Evolutionary conservation across 2,329 filamentous ascomycete genomes (phyloP), one percentile per base, ranked within the genome.

Genomic region (Aureobasidium uvarum): DNA sequence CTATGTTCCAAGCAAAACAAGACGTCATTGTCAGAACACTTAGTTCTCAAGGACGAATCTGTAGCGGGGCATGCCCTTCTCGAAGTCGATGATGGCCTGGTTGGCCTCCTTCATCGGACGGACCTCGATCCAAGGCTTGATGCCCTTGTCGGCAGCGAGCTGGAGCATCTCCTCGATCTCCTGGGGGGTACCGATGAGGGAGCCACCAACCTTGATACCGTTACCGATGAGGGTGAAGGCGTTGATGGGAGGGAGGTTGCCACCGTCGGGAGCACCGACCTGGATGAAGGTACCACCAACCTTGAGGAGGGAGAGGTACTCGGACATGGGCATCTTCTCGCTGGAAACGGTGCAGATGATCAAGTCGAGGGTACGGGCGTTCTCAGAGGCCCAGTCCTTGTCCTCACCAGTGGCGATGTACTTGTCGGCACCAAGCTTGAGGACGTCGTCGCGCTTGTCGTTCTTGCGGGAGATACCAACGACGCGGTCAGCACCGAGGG

Each of bases 401-500:
- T 87, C 78, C 33, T 85, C 76, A 76, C 81, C 77, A 2, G 83
- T 86, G 2, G 83, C 82, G 65, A 86, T 84, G 72, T 78, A 84
- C 7, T 69, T 70, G 67, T 82, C 83, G 2, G 87, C 87, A 8
- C 88, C 87, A 64, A 89, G 79, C 68, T 84, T 83, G 70, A 79
- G 75, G 16, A 84, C 85, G 71, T 89, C 86, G 0, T 80, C 81
- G 48, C 77, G 80, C 78, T 90, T 89, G 72, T 72, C 69, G 1
- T 79, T 78, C 0, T 81, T 84, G 69, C 87, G 84, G 6, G 85
- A 87, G 69, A 89, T 83, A 25, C 84, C 86, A 45, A 86, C 85
- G 23, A 87, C 82, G 18, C 84, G 82, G 51, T 90, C 86, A 39
- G 86, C 86, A 10, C 86, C 87, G 1, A 93, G 78, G 0, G 89